A percentile compares a stretch with the other conserved stretches of the same genome.
These are phyloP conservation scores for Begonia fuchsioides DNA, from an alignment of 306 rosid species.

Conservation along the genomic window DNA sequence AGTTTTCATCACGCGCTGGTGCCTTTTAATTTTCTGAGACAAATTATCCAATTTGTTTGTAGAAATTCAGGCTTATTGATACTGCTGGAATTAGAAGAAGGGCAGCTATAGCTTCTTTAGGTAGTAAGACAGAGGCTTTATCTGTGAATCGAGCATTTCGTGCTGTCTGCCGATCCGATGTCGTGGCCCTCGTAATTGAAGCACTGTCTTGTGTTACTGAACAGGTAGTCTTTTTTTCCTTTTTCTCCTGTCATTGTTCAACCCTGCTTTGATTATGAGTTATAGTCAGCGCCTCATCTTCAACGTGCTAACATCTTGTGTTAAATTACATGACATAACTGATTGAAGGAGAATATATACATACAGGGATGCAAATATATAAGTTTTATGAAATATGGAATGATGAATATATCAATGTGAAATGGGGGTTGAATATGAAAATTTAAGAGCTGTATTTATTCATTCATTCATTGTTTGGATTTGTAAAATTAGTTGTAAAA, in stretches of 20 bases:
- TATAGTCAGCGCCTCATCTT: too few species aligned
- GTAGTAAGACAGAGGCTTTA: conserved; percentile 76
- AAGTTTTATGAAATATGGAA: too few species aligned
- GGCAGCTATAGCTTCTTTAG: conserved; percentile 62
- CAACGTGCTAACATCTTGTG: too few species aligned
- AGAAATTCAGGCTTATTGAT: conserved; percentile 85
- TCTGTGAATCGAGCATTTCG: conserved; percentile 95
- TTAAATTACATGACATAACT: too few species aligned
- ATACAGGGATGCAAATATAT: too few species aligned
- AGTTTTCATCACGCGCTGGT: neutral
- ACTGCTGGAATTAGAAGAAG: conserved; percentile 97
- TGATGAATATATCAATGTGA: too few species aligned
- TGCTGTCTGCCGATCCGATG: conserved; percentile 81
- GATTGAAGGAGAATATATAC: too few species aligned
- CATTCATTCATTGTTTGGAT: too few species aligned
- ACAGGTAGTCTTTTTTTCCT: conserved; percentile 36
- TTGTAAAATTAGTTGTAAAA: too few species aligned
- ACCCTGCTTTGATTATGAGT: too few species aligned
- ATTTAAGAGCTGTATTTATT: too few species aligned
- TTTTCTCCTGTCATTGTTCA: neutral
- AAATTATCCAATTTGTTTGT: conserved; percentile 1
- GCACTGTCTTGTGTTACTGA: conserved; percentile 95
- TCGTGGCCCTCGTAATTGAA: conserved; percentile 90
- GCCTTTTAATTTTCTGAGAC: conserved; percentile 1
- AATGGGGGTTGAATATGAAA: too few species aligned